Base-by-base conservation (phyloP, 345 rosid species). In the Ricinus communis region DNA sequence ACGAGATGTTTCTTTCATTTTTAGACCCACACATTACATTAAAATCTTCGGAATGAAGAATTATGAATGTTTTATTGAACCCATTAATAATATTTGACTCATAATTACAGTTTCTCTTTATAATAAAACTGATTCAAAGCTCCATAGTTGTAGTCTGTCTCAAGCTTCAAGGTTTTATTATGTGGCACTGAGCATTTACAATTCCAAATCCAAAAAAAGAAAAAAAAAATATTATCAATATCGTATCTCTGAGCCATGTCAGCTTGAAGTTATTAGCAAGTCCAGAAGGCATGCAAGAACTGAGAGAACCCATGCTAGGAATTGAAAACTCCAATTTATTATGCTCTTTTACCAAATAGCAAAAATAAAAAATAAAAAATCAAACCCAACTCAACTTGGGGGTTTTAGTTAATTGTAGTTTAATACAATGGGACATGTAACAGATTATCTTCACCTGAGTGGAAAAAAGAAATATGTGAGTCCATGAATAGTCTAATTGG, bases 161-260 rank as follows among this genome's bases (percentile, higher is more conserved):
- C 71, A n/a, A n/a, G n/a, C n/a, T n/a, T 73, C 71, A 45, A 57
- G 76, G 66, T 38, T 47, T 31, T 33, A 73, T 53, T 31, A 30
- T 65, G 64, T 43, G 54, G 18, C 38, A 38, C 67, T 6, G 6
- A 43, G 47, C 47, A 43, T 8, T 43, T 43, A 43, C 5, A 43
- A 9, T n/a, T n/a, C n/a, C n/a, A 43, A 43, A 68, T 38, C 21
- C 41, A 24, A 18, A 16, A 33, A 41, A 54, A 68, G 16, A 10
- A 49, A 22, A n/a, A 28, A 31, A 41, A 46, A 28, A 8, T n/a
- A 43, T 38, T 14, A 19, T 19, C n/a, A 16, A 43, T n/a, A 62
- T 46, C 10, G n/a, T n/a, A n/a, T n/a, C n/a, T n/a, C n/a, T n/a
- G n/a, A n/a, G n/a, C n/a, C n/a, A n/a, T n/a, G n/a, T n/a, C n/a